A percentile compares a stretch with the other conserved stretches of the same genome.
Evolutionary conservation across 257 asterid genomes (phyloP).

Genomic region (Salvia hispanica): DNA sequence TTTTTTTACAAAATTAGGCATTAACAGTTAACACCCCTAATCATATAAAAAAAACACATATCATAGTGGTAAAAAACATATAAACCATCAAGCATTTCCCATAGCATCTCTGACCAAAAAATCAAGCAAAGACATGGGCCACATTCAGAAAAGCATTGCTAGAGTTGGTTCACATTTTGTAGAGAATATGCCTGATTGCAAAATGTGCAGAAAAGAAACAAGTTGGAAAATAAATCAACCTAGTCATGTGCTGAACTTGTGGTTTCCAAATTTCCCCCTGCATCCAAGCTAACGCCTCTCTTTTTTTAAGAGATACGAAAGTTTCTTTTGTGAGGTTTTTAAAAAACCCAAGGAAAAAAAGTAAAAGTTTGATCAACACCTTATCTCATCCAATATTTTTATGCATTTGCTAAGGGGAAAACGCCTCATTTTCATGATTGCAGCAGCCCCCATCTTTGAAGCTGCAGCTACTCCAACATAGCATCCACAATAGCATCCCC

Average conservation of each 20-base stretch:
- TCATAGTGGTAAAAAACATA: too few relatives aligned
- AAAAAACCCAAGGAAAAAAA: conserved; percentile 79
- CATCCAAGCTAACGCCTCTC: conserved; percentile 83
- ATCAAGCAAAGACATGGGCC: too few relatives aligned
- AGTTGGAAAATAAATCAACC: too few relatives aligned
- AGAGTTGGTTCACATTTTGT: too few relatives aligned
- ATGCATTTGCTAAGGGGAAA: conserved; percentile 85
- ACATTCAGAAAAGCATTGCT: too few relatives aligned
- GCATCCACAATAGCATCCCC: conserved; percentile 94
- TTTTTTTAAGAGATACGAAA: conserved; percentile 62
- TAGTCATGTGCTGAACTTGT: conserved; percentile 46
- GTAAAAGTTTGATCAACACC: conserved; percentile 73
- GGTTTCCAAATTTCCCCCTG: conserved; percentile 68
- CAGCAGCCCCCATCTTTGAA: conserved; percentile 91
- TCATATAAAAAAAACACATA: too few relatives aligned
- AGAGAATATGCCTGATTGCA: too few relatives aligned
- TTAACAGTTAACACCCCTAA: too few relatives aligned
- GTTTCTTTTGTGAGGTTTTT: conserved; percentile 78
- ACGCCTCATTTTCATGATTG: conserved; percentile 76
- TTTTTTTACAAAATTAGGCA: too few relatives aligned
- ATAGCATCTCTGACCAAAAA: too few relatives aligned
- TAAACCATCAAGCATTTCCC: too few relatives aligned
- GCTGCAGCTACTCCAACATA: conserved; percentile 94
- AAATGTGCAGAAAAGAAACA: too few relatives aligned
- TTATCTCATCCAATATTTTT: conserved; percentile 75